These are phyloP conservation scores for Porcisia hertigi DNA, from an alignment of 208 protist genomes.

Conservation along the genomic window DNA sequence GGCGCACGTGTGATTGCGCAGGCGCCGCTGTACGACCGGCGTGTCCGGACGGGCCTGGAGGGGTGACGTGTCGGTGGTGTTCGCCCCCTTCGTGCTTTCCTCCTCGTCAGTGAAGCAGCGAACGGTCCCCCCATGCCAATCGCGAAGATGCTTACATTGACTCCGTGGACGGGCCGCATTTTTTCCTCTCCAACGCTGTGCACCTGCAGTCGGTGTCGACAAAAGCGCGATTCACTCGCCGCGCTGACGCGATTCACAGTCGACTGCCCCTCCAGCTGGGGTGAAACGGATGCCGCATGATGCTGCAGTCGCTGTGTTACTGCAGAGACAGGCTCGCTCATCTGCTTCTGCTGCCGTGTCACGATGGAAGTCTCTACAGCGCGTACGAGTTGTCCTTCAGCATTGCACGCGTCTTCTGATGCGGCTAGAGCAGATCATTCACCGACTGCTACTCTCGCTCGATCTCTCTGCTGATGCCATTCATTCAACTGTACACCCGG, in stretches of 20 bases:
- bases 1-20: slow-evolving; percentile 27
- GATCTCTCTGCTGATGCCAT: slow-evolving; percentile 23
- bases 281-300: slow-evolving; percentile 32
- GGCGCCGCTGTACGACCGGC: slow-evolving; percentile 22
- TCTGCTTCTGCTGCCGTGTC: slow-evolving; percentile 50
- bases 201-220: slow-evolving; percentile 31
- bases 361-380: slow-evolving; percentile 62
- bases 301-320: slow-evolving; percentile 35
- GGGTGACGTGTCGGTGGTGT: slow-evolving; percentile 43
- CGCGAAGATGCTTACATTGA: slow-evolving; percentile 32
- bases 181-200: slow-evolving; percentile 39
- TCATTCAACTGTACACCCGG: slow-evolving; percentile 7
- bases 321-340: slow-evolving; percentile 28
- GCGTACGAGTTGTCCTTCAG: slow-evolving; percentile 56
- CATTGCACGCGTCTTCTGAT: slow-evolving; percentile 56
- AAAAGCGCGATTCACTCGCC: slow-evolving; percentile 21
- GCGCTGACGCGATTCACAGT: slow-evolving; percentile 19
- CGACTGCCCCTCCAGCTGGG: slow-evolving; percentile 26
- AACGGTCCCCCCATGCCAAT: slow-evolving; percentile 10
- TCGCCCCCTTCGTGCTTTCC: slow-evolving; percentile 10
- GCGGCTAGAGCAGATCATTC: slow-evolving; percentile 56
- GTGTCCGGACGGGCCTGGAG: slow-evolving; percentile 41
- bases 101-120: slow-evolving; percentile 1
- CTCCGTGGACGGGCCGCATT: slow-evolving; percentile 36
- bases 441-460: slow-evolving; percentile 50